A percentile compares a stretch with the other conserved stretches of the same genome.
Conservation (phyloP, 805 yeast genomes). For the Brettanomyces sp. region DNA sequence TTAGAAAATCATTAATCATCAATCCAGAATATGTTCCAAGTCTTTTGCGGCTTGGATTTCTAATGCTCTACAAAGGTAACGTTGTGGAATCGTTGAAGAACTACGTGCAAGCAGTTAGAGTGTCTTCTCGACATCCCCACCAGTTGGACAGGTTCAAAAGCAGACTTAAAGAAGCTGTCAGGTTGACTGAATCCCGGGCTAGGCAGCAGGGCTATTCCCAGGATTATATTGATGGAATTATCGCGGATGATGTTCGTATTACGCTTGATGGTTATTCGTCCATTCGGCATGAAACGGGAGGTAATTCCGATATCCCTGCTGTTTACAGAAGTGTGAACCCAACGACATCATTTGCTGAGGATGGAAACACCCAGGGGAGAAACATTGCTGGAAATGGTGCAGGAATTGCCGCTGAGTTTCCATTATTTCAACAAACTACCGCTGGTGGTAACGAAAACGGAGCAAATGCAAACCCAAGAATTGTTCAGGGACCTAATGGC, state of each 20-base stretch:
- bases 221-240: constrained; percentile 18
- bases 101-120: constrained; percentile 27
- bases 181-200: constrained; percentile 22
- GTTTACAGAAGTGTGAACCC: constrained; percentile 5
- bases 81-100: constrained; percentile 26
- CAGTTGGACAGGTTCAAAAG: constrained; percentile 17
- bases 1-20: constrained; percentile 22
- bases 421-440: background rate
- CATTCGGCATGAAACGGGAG: constrained; percentile 5
- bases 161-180: constrained; percentile 19
- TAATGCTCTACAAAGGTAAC: constrained; percentile 27
- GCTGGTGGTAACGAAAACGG: background rate
- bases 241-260: constrained; percentile 17
- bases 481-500: constrained; percentile 5
- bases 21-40: constrained; percentile 30
- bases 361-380: constrained; percentile 1
- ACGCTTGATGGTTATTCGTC: constrained; percentile 13
- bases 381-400: background rate
- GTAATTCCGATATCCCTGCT: constrained; percentile 7
- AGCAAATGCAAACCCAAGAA: background rate
- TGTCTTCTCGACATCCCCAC: constrained; percentile 10
- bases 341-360: constrained; percentile 1
- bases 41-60: constrained; percentile 29
- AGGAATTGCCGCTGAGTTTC: background rate
- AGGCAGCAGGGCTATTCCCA: constrained; percentile 24